Conservation (phyloP, 768 basidiomycete genomes). For the Boletus patriciae region DNA sequence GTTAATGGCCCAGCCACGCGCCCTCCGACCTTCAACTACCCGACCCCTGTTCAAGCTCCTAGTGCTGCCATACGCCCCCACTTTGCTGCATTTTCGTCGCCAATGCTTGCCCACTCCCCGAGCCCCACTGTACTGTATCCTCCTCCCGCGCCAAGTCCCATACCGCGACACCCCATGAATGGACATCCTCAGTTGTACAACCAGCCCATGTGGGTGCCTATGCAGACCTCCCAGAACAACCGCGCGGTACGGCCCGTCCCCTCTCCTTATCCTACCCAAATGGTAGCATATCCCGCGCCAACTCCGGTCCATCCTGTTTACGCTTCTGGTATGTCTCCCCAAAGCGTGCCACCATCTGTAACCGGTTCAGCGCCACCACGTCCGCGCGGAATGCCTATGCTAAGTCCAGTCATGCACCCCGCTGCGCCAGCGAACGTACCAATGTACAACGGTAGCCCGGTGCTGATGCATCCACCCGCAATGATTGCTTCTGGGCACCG, state of each 20-base stretch:
- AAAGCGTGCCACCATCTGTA: constrained; percentile 34
- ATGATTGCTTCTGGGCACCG: constrained; percentile 37
- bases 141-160: constrained; percentile 60
- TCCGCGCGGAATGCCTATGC: constrained; percentile 55
- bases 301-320: constrained; percentile 50
- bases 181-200: constrained; percentile 61
- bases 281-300: constrained; percentile 65
- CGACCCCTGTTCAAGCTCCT: constrained; percentile 45
- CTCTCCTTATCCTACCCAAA: constrained; percentile 63
- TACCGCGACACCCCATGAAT: constrained; percentile 63
- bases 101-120: constrained; percentile 73
- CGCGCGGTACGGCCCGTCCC: constrained; percentile 54
- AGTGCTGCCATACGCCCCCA: constrained; percentile 51
- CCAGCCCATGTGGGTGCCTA: constrained; percentile 66
- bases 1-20: constrained; percentile 34
- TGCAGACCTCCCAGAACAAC: constrained; percentile 46
- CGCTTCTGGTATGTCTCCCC: constrained; percentile 40
- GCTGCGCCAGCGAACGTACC: constrained; percentile 43
- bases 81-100: constrained; percentile 62
- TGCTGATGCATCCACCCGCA: constrained; percentile 57
- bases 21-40: constrained; percentile 27
- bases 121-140: constrained; percentile 67
- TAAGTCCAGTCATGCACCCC: constrained; percentile 73
- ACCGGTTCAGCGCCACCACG: constrained; percentile 37
- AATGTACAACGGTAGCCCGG: constrained; percentile 70